phyloP scores from a whole-genome alignment of 768 basidiomycete genomes.

The Paxillus involutus region DNA sequence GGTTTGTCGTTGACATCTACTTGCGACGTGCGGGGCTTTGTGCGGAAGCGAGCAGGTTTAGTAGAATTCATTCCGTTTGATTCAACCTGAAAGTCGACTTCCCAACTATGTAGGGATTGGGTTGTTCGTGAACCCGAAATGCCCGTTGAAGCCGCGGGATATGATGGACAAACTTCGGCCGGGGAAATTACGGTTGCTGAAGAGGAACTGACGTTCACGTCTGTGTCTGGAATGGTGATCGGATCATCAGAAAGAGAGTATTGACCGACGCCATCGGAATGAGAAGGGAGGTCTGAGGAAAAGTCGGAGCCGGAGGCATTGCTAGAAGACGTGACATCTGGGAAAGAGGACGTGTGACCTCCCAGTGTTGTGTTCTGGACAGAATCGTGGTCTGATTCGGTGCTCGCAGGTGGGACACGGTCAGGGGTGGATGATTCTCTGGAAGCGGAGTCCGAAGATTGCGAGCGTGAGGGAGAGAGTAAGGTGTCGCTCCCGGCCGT shows the following conservation, averaged over 20 bases:
- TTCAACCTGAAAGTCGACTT: constrained; percentile 7
- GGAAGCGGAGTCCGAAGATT: constrained; percentile 13
- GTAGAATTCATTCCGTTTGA: constrained; percentile 6
- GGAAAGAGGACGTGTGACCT: neutral
- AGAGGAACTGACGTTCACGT: neutral
- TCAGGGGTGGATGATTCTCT: neutral
- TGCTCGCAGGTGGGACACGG: neutral
- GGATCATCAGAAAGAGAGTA: neutral
- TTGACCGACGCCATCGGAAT: neutral
- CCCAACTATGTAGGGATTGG: constrained; percentile 6
- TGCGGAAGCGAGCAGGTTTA: constrained; percentile 19
- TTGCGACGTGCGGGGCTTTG: constrained; percentile 16
- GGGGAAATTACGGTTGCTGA: constrained; percentile 3
- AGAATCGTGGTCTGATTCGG: constrained; percentile 7
- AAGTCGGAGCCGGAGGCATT: constrained; percentile 8
- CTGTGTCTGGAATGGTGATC: constrained; percentile 1
- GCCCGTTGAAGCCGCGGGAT: constrained; percentile 6
- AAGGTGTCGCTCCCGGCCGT: constrained; percentile 9
- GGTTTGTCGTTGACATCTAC: constrained; percentile 9
- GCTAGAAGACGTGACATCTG: neutral
- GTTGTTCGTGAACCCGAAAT: constrained; percentile 3
- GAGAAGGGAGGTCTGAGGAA: neutral
- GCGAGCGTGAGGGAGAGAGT: constrained; percentile 22
- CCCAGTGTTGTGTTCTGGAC: constrained; percentile 1
- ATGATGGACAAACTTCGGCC: constrained; percentile 11